Conservation (phyloP, 2,329 filamentous ascomycete genomes). For the Trematosphaeria pertusa region DNA sequence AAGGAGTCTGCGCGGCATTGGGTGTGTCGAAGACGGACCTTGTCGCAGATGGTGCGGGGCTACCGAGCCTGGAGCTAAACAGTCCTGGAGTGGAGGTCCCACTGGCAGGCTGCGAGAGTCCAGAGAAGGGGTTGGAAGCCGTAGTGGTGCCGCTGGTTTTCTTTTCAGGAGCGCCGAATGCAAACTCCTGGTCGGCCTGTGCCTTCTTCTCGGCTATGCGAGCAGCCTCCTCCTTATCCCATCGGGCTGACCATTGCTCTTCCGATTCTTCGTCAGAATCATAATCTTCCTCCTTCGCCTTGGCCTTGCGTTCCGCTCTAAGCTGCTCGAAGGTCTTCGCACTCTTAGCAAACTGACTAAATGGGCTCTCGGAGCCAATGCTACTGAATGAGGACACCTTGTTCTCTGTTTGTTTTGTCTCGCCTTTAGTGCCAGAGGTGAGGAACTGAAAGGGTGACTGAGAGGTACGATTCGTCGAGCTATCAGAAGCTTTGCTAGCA, state of each 20-base stretch:
- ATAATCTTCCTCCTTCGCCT: constrained; percentile 44
- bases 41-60: constrained; percentile 37
- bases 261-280: constrained; percentile 46
- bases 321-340: constrained; percentile 43
- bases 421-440: background rate
- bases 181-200: too few relatives aligned
- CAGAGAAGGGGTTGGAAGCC: constrained; percentile 23
- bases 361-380: constrained; percentile 23
- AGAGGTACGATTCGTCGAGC: background rate
- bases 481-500: constrained; percentile 8
- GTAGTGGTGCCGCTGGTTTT: too few relatives aligned
- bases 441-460: constrained; percentile 4
- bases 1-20: constrained; percentile 25
- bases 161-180: too few relatives aligned
- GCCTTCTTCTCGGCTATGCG: constrained; percentile 32
- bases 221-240: constrained; percentile 38
- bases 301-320: constrained; percentile 43
- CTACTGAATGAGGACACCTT: constrained; percentile 6
- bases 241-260: constrained; percentile 41
- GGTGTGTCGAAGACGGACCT: constrained; percentile 41
- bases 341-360: constrained; percentile 37
- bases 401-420: background rate
- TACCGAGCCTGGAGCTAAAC: constrained; percentile 32
- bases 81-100: constrained; percentile 31
- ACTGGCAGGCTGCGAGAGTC: constrained; percentile 27